A percentile compares a stretch with the other conserved stretches of the same genome.
These are phyloP conservation scores for Geosiphon pyriformis DNA, from an alignment of 192 early-diverging fungal genomes.

Conservation along the genomic window DNA sequence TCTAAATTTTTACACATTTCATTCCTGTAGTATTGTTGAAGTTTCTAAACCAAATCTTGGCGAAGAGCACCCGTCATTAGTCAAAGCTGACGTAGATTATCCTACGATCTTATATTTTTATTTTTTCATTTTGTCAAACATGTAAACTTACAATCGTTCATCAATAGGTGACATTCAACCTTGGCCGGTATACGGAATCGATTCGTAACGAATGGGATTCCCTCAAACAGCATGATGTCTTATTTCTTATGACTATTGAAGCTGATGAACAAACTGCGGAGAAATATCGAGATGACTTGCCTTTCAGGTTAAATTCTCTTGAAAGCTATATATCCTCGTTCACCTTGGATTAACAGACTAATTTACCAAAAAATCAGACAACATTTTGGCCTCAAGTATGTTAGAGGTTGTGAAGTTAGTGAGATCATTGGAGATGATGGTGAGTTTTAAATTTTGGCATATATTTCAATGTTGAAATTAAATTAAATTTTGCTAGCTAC, in stretches of 20 bases:
- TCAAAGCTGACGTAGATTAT: conserved; percentile 77
- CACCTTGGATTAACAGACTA: neutral
- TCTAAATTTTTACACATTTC: too few relatives aligned
- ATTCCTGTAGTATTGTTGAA: conserved; percentile 55
- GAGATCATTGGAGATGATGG: conserved; percentile 73
- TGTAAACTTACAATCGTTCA: neutral
- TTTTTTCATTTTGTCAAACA: neutral
- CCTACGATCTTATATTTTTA: too few relatives aligned
- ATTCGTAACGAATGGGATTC: conserved; percentile 87
- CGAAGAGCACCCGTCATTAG: conserved; percentile 61
- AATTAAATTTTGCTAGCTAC: conserved; percentile 15
- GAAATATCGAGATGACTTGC: conserved; percentile 39
- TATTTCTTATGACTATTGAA: conserved; percentile 77
- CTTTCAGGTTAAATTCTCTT: conserved; percentile 40
- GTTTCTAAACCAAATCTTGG: conserved; percentile 67
- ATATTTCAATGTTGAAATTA: too few relatives aligned
- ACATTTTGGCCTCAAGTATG: conserved; percentile 68
- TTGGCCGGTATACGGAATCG: conserved; percentile 61
- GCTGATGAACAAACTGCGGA: conserved; percentile 41
- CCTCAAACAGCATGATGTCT: conserved; percentile 77
- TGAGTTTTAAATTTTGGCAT: conserved; percentile 35
- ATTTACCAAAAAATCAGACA: too few relatives aligned
- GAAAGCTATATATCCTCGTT: neutral
- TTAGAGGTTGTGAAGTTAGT: conserved; percentile 85
- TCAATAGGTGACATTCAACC: conserved; percentile 44